phyloP scores from a whole-genome alignment of 2,329 filamentous ascomycete genomes.

The Diaporthe ilicicola region DNA sequence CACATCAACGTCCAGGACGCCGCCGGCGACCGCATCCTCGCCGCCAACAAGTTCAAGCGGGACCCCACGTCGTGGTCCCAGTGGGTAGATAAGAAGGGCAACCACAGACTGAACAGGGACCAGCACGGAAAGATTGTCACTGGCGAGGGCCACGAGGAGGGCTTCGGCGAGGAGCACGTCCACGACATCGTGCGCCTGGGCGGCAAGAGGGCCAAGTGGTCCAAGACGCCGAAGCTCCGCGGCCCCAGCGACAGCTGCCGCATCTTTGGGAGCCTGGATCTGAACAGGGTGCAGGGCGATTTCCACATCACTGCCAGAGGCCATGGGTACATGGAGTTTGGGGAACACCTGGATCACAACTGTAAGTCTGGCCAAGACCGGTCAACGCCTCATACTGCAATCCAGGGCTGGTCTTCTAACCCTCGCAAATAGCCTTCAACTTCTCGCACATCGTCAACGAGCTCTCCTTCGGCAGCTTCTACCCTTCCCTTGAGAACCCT shows the following conservation, averaged over 20 bases:
- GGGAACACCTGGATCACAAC: constrained; percentile 81
- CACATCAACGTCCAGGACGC: constrained; percentile 98
- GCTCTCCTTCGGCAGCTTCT: constrained; percentile 96
- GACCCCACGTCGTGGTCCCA: constrained; percentile 83
- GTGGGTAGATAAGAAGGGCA: constrained; percentile 78
- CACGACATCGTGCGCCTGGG: constrained; percentile 86
- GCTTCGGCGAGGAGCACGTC: constrained; percentile 82
- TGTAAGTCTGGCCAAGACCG: constrained; percentile 59
- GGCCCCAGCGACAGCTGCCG: constrained; percentile 77
- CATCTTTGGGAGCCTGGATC: constrained; percentile 86
- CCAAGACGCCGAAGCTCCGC: constrained; percentile 77
- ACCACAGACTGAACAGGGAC: constrained; percentile 68
- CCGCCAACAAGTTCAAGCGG: constrained; percentile 75
- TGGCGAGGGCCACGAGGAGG: constrained; percentile 70
- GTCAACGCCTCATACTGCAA: background rate
- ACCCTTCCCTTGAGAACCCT: constrained; percentile 91
- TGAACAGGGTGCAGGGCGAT: constrained; percentile 97
- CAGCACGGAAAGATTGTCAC: constrained; percentile 62
- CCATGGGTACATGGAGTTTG: constrained; percentile 89
- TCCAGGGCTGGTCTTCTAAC: background rate
- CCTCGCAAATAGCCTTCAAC: constrained; percentile 77
- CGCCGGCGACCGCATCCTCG: constrained; percentile 88
- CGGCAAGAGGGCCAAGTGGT: constrained; percentile 70
- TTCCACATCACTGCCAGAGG: constrained; percentile 97
- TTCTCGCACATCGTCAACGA: constrained; percentile 97